Base-by-base conservation (phyloP, 805 yeast species). In the Yarrowia alimentaria region DNA sequence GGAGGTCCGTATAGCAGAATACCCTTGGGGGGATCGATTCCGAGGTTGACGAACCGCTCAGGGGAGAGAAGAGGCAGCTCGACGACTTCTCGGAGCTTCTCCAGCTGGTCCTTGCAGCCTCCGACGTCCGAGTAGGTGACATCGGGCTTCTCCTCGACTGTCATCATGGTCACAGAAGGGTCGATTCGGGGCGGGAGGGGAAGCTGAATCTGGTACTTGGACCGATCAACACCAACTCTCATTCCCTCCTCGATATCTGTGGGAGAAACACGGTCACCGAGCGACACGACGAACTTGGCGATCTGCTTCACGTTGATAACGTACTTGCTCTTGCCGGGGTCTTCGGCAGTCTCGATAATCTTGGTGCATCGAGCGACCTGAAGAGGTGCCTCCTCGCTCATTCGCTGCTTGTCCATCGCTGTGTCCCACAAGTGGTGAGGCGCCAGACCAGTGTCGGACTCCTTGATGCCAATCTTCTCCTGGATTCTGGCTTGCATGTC, bases 11-110 rank as follows among this genome's bases (percentile, higher is more conserved):
- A 93, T 40, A 93, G 73, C 58, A 93, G 72, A 57, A 93, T 90
- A 64, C 99, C 99, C 72, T 93, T 93, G 52, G 99, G 99, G 30
- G 99, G 99, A 67, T 93, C 99, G 64, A 93, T 93, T 50, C 99
- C 99, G 56, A 93, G 76, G 59, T 86, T 89, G 53, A 90, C 98
- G 67, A 93, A 93, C 65, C 99, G 79, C 70, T 93, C 99, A 22
- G 99, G 99, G 16, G 95, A 86, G 53, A 93, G 73, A 58, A 90
- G 71, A 32, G 97, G 98, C 63, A 91, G 73, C 68, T 91, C 98
- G 13, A 90, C 98, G 55, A 91, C 98, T 68, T 90, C 98, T 66
- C 97, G 79, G 55, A 90, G 75, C 68, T 91, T 90, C 67, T 93
- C 99, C 62, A 93, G 91, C 68, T 93, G 99, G 56, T 93, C 98